Evolutionary conservation across 129 eudicot species (phyloP).

Genomic region (Centella asiatica): DNA sequence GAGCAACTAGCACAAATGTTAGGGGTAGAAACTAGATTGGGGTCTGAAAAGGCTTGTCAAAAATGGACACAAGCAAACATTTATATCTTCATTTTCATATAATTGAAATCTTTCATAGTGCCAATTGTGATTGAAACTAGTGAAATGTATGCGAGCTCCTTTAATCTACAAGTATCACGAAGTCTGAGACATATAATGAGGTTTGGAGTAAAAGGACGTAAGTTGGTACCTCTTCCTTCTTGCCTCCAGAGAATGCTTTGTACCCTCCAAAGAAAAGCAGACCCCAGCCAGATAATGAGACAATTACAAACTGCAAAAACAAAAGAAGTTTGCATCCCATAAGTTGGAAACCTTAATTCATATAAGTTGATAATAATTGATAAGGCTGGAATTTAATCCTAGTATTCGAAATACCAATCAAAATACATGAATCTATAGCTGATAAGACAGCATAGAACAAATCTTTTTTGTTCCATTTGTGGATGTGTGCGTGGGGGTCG

Average conservation of each 20-base stretch:
- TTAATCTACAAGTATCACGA: neutral
- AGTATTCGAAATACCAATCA: too few relatives aligned
- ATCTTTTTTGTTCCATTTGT: too few relatives aligned
- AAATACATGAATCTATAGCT: too few relatives aligned
- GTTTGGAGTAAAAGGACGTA: neutral
- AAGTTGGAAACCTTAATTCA: too few relatives aligned
- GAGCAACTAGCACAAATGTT: neutral
- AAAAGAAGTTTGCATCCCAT: neutral
- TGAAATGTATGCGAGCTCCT: too few relatives aligned
- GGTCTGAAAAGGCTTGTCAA: neutral
- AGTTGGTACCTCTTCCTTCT: conserved; percentile 38
- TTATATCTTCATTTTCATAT: neutral
- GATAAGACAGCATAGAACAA: too few relatives aligned
- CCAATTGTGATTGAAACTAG: neutral
- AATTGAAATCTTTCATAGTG: neutral
- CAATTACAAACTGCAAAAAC: conserved; percentile 50
- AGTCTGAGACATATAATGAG: neutral
- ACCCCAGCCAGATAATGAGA: conserved; percentile 69
- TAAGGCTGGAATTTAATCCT: too few relatives aligned
- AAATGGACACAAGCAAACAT: neutral
- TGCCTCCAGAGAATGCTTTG: conserved; percentile 61
- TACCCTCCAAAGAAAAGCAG: conserved; percentile 43
- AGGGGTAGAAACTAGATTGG: neutral
- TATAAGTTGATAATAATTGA: too few relatives aligned
- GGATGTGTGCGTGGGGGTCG: too few relatives aligned